Conservation (phyloP, 2,329 filamentous ascomycete genomes). For the Stachybotrys chlorohalonatus region DNA sequence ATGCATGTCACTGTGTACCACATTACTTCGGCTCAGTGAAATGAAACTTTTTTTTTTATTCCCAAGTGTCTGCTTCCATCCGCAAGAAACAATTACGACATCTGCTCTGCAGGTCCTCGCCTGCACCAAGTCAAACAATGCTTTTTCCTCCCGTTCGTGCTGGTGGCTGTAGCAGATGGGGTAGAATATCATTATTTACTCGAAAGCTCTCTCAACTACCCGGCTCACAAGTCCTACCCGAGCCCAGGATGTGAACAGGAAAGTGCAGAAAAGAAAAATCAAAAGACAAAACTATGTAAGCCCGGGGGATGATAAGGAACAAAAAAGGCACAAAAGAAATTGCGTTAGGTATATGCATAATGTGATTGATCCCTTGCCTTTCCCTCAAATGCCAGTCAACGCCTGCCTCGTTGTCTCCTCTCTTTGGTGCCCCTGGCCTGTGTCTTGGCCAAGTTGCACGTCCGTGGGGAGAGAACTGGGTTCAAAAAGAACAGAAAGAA, state of each 20-base stretch:
- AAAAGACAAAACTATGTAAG: neutral
- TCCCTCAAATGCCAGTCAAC: slow-evolving; percentile 5
- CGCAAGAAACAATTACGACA: too few relatives aligned
- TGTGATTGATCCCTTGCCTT: neutral
- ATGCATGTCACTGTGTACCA: neutral
- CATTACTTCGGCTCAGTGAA: too few relatives aligned
- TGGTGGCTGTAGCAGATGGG: too few relatives aligned
- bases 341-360: slow-evolving; percentile 13
- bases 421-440: neutral
- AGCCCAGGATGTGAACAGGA: neutral
- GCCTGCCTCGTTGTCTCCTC: slow-evolving; percentile 8
- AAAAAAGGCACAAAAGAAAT: neutral
- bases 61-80: neutral
- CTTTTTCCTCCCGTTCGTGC: too few relatives aligned
- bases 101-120: too few relatives aligned
- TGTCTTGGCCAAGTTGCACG: neutral
- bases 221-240: too few relatives aligned
- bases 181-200: too few relatives aligned
- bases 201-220: too few relatives aligned
- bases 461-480: neutral
- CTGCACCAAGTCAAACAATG: too few relatives aligned
- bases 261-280: slow-evolving; percentile 3
- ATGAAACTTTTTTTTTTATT: too few relatives aligned
- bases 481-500: neutral
- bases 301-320: too few relatives aligned